These are phyloP conservation scores for Ammopiptanthus mongolicus DNA, from an alignment of 306 rosid genomes.

Conservation along the genomic window DNA sequence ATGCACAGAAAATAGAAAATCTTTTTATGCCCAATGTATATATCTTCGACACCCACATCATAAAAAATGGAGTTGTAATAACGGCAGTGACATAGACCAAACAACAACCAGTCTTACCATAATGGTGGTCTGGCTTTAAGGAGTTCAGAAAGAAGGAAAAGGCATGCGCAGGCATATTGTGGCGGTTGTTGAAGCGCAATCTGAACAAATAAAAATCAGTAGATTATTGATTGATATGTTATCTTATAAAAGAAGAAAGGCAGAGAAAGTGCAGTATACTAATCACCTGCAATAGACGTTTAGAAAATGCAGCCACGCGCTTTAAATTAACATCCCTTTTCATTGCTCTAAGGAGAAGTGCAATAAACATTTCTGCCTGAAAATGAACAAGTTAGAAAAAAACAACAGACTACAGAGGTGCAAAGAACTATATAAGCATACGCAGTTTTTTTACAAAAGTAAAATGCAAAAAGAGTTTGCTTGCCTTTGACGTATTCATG, in stretches of 20 bases:
- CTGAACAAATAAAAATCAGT: constrained; percentile 38
- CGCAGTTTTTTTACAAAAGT: not conserved
- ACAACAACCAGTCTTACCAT: constrained; percentile 49
- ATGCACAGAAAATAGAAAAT: not conserved
- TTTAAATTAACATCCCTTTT: constrained; percentile 81
- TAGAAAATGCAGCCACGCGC: constrained; percentile 87
- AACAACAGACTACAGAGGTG: not conserved
- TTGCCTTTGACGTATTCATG: constrained; percentile 86
- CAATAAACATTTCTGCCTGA: constrained; percentile 94
- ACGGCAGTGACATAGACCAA: not conserved
- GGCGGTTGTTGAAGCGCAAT: constrained; percentile 95
- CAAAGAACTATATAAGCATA: not conserved
- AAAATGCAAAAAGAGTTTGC: not conserved
- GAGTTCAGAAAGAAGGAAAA: constrained; percentile 92
- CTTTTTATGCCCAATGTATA: not conserved
- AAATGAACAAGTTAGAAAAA: constrained; percentile 1
- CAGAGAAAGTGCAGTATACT: not conserved
- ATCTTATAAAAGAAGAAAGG: not conserved
- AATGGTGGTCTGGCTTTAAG: constrained; percentile 85
- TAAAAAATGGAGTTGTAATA: not conserved
- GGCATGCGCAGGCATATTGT: constrained; percentile 90
- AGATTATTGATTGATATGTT: not conserved
- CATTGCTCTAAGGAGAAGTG: constrained; percentile 87
- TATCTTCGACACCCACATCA: not conserved
- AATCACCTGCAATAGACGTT: constrained; percentile 79